Percentiles rank a stretch among this genome's conserved stretches.
Conservation (phyloP, 176 grass and related monocot genomes). For the Themeda triandra region DNA sequence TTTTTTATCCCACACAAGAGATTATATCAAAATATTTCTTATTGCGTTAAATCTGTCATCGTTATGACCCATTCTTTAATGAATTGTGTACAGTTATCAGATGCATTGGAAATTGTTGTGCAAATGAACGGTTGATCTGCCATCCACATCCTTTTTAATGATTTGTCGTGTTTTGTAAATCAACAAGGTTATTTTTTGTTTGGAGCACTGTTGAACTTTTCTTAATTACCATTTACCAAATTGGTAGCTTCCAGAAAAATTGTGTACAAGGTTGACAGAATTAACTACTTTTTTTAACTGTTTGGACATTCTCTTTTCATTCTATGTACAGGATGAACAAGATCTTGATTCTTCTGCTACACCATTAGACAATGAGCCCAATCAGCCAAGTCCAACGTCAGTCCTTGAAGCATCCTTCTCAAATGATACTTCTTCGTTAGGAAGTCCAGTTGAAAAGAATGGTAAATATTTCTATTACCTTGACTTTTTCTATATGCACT, state of each 20-base stretch:
- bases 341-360: slow-evolving; percentile 23
- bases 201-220: background rate
- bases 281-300: background rate
- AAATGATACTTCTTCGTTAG: slow-evolving; percentile 53
- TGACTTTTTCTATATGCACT: background rate
- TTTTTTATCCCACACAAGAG: background rate
- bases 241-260: background rate
- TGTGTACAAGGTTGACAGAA: background rate
- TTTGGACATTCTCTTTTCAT: background rate
- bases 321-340: slow-evolving; percentile 41
- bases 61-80: background rate
- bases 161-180: background rate
- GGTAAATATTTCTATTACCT: slow-evolving; percentile 34
- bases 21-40: background rate
- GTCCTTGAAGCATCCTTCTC: slow-evolving; percentile 66
- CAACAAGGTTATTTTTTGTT: background rate
- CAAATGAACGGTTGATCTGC: background rate
- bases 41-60: background rate
- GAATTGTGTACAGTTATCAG: background rate
- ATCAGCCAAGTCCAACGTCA: slow-evolving; percentile 66
- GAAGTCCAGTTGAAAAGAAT: slow-evolving; percentile 47
- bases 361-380: slow-evolving; percentile 24
- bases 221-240: background rate
- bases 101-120: background rate
- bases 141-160: background rate